phyloP scores from a whole-genome alignment of 352 stramenopile species.

The Phytophthora colocasiae region DNA sequence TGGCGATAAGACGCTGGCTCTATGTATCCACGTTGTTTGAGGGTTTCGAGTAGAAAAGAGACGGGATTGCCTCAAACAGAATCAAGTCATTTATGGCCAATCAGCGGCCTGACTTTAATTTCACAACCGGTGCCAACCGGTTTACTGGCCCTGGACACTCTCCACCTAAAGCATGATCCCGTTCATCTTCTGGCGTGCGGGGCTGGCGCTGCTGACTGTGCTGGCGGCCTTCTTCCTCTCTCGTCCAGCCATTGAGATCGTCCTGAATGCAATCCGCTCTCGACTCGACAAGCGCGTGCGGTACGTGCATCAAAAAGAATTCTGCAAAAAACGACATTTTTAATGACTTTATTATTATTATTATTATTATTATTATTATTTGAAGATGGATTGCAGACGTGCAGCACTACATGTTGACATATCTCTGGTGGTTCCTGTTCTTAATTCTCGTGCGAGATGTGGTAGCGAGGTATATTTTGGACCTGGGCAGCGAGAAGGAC shows the following conservation, averaged over 20 bases:
- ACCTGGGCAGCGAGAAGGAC: constrained; percentile 52
- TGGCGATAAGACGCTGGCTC: too few species aligned
- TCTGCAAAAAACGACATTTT: neutral
- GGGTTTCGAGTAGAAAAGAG: neutral
- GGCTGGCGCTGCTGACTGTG: constrained; percentile 49
- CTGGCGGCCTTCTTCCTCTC: constrained; percentile 65
- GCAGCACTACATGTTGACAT: constrained; percentile 77
- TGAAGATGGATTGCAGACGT: constrained; percentile 81
- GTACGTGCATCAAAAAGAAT: constrained; percentile 21
- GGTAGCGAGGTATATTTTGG: constrained; percentile 56
- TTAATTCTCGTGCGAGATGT: constrained; percentile 58
- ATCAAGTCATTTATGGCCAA: too few species aligned
- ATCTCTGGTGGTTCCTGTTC: constrained; percentile 79
- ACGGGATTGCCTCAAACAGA: too few species aligned
- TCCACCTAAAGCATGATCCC: constrained; percentile 6
- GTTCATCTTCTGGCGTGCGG: constrained; percentile 64
- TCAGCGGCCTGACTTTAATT: too few species aligned
- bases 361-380: neutral
- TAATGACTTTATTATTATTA: neutral
- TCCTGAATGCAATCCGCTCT: constrained; percentile 58
- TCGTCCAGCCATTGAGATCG: constrained; percentile 51
- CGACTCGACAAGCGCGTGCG: constrained; percentile 72
- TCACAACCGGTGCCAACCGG: too few species aligned
- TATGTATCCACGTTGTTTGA: too few species aligned
- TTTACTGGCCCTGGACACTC: too few species aligned